Base-by-base conservation (phyloP, 176 grass and related monocot species). In the Ampelocalamus luodianensis region DNA sequence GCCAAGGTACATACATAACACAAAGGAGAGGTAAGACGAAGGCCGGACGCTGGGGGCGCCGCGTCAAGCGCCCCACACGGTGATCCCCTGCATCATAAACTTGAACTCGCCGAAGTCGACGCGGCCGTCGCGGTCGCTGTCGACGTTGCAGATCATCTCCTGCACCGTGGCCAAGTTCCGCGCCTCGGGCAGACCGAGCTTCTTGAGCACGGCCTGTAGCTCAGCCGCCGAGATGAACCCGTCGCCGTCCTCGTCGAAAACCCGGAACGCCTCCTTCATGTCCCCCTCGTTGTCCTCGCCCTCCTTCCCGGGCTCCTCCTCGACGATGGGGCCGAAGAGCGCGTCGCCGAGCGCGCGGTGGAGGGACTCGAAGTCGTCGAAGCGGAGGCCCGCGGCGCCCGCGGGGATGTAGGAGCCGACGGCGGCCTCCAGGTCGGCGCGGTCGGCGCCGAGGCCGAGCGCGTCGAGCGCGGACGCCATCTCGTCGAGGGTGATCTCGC, bases 101-200 rank as follows among this genome's bases (percentile, higher is more conserved):
- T 98, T 95, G 91, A 98, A 98, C 58, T 98, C 96, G 68, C 91
- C 75, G 79, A 98, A 98, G 67, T 98, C 96, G 18, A 98, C 96
- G 67, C 70, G 91, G 38, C 96, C 96, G 83, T 98, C 96, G 56
- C 67, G 64, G 79, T 98, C 87, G 64, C 65, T 37, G 71, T 98
- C 96, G 69, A 93, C 93, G 71, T 92, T 93, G 87, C 89, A 95
- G 73, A 98, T 98, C 96, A 98, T 98, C 87, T 95, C 89, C 82
- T 84, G 75, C 46, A 98, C 93, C 20, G 68, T 29, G n/a, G 83
- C 87, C 17, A 98, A 75, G 93, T 63, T 95, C 73, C 79, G 64
- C 13, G 89, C 93, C 83, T 98, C 96, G 3, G 85, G 85, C 59
- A 98, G 84, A 40, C 93, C 96, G 55, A 98, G 90, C 90, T 98